phyloP scores from a whole-genome alignment of 345 rosid genomes.

The Jatropha curcas region DNA sequence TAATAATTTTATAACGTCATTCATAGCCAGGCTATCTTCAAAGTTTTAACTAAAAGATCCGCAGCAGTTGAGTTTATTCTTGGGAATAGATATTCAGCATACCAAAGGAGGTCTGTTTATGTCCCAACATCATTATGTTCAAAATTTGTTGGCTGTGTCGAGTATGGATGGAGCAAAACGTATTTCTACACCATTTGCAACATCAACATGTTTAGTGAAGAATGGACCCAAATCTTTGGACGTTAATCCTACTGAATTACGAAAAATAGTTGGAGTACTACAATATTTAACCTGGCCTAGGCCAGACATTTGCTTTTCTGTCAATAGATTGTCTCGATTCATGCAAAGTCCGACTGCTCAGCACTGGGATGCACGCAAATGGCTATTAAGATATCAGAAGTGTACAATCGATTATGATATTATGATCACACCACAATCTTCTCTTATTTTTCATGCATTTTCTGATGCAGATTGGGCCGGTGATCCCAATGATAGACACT shows the following conservation, averaged over 20 bases:
- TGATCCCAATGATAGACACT: background rate
- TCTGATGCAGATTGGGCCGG: background rate
- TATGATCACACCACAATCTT: background rate
- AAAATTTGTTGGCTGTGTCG: background rate
- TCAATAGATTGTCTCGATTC: background rate
- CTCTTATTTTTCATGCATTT: background rate
- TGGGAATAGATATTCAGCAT: background rate
- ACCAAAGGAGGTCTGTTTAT: background rate
- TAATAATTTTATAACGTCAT: background rate
- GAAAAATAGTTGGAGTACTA: background rate
- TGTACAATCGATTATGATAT: background rate
- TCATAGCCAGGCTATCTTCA: accelerated
- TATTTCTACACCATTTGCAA: background rate
- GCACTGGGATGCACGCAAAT: background rate
- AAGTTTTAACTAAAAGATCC: background rate
- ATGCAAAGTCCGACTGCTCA: background rate
- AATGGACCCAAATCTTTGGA: no score
- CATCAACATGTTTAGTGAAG: accelerated
- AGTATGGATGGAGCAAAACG: background rate
- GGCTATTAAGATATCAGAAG: background rate
- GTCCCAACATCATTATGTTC: background rate
- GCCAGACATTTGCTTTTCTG: background rate
- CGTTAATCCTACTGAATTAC: background rate
- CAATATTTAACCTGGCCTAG: background rate
- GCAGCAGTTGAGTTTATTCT: background rate